phyloP scores from a whole-genome alignment of 78 protist species.

The Dictyostelium capitatum region DNA sequence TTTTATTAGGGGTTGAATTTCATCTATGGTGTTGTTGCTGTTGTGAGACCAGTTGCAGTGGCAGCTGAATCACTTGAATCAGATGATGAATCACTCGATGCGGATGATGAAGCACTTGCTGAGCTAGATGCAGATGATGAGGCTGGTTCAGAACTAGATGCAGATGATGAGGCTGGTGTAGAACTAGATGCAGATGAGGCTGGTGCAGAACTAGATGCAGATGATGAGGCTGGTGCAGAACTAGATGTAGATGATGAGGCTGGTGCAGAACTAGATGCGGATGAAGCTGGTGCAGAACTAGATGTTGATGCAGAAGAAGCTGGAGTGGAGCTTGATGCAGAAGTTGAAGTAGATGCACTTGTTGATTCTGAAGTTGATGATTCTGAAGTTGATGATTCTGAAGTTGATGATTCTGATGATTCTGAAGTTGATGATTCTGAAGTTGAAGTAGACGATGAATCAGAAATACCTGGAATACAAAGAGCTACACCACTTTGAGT shows the following conservation, averaged over 20 bases:
- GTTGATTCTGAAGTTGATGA: not conserved
- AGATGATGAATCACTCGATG: not conserved
- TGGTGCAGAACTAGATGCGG: not conserved
- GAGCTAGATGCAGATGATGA: not conserved
- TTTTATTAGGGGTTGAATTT: too few relatives aligned
- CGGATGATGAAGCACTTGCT: not conserved
- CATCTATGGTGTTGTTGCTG: not conserved
- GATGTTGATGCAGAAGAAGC: not conserved
- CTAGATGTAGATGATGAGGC: not conserved
- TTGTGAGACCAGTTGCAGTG: not conserved
- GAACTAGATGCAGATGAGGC: not conserved
- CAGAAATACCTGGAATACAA: not conserved
- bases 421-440: not conserved
- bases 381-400: not conserved
- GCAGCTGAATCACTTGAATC: not conserved
- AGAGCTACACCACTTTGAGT: not conserved
- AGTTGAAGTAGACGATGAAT: not conserved
- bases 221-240: not conserved
- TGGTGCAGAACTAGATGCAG: not conserved
- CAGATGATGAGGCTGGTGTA: not conserved
- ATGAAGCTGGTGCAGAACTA: not conserved
- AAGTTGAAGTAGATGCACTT: not conserved
- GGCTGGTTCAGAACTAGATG: not conserved
- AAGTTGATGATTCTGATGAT: not conserved
- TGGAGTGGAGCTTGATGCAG: conserved; percentile 10